These are phyloP conservation scores for Amanita pallidorosea DNA, from an alignment of 768 basidiomycete genomes.

Conservation along the genomic window DNA sequence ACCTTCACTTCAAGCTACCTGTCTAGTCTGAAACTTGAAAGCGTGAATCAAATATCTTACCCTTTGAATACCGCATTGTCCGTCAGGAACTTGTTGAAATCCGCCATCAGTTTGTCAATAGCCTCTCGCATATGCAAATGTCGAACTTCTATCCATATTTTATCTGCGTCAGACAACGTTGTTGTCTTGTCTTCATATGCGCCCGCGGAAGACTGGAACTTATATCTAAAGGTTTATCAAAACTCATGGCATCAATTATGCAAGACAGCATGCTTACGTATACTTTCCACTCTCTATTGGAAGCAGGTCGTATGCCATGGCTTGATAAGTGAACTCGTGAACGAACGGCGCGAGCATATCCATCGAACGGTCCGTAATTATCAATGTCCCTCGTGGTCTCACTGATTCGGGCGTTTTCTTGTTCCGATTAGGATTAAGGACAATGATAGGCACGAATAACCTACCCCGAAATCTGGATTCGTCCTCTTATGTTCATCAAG, in stretches of 20 bases:
- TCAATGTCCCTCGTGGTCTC: constrained; percentile 67
- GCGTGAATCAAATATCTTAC: constrained; percentile 23
- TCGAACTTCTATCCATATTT: constrained; percentile 85
- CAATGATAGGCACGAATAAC: constrained; percentile 17
- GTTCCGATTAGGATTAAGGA: constrained; percentile 2
- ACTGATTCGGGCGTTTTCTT: constrained; percentile 46
- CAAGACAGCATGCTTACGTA: constrained; percentile 41
- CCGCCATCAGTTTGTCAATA: constrained; percentile 91
- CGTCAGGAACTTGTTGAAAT: constrained; percentile 89
- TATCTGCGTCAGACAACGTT: constrained; percentile 75
- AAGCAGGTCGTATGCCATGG: constrained; percentile 94
- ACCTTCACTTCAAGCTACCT: constrained; percentile 40
- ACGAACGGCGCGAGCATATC: constrained; percentile 84
- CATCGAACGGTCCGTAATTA: constrained; percentile 96
- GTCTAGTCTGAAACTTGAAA: background rate
- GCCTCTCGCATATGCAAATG: constrained; percentile 99
- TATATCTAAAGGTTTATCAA: constrained; percentile 46
- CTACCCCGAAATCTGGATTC: constrained; percentile 82
- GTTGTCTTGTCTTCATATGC: constrained; percentile 84
- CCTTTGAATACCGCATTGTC: constrained; percentile 95
- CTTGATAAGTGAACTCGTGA: constrained; percentile 99
- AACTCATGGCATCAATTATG: background rate
- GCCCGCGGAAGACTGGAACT: constrained; percentile 84
- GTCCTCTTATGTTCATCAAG: constrained; percentile 81
- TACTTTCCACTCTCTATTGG: constrained; percentile 87